Base-by-base conservation (phyloP, 371 early-diverging fungal genomes). In the Mortierella sp. region DNA sequence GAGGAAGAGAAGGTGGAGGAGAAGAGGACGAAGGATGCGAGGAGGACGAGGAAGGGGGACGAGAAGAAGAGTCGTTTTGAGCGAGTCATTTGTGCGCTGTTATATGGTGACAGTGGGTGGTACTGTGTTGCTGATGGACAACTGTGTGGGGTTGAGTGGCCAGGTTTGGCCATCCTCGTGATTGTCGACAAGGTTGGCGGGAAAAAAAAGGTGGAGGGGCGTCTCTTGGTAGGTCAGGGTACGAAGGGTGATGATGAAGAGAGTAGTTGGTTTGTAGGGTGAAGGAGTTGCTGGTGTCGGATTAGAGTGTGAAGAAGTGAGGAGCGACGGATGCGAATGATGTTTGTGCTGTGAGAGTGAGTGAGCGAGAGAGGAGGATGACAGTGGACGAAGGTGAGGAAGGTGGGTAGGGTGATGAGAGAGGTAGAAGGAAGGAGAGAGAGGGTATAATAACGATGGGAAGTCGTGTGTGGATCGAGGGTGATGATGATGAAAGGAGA, bases 21-120 rank as follows among this genome's bases (percentile, higher is more conserved):
- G 24, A 51, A 35, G 44, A 74, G 74, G 41, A 72, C 24, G 48
- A 72, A 24, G 58, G 54, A n/a, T 41, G 65, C 8, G 56, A 74
- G 70, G 41, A 56, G 68, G 35, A 44, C 27, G 29, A 51, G 38
- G 43, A 74, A 75, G 12, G 70, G 21, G 44, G 48, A 18, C 44
- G 60, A n/a, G 27, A 55, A 3, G 63, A 72, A 63, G 24, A 44
- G 70, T 11, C 38, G 74, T 32, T 51, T 12, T 72, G 38, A 51
- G 54, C 38, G n/a, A 46, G 68, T 38, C 24, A 24, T 41, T 68
- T 7, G 7, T 24, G 41, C 0, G 0, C 0, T 8, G 43, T 24
- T 38, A 41, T 41, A 10, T 63, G 8, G 21, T 16, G 16, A 14
- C n/a, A 8, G 55, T 58, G 3, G 58, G n/a, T 58, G 58, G n/a